phyloP scores from a whole-genome alignment of 306 rosid species.

The Styphnolobium japonicum region DNA sequence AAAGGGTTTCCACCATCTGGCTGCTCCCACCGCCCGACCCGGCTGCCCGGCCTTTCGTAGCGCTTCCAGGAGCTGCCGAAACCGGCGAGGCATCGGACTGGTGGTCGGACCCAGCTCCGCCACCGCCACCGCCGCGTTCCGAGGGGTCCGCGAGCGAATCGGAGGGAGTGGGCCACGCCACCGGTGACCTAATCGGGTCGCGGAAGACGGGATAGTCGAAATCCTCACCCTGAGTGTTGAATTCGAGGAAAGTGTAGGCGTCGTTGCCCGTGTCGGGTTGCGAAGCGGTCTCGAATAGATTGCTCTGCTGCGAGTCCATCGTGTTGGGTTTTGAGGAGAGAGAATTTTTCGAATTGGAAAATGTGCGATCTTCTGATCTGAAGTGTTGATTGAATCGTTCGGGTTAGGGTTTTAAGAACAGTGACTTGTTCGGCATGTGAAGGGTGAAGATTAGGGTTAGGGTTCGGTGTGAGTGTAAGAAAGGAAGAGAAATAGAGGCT shows the following conservation, averaged over 20 bases:
- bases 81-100: constrained; percentile 94
- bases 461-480: no score
- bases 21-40: constrained; percentile 62
- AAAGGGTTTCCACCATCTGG: constrained; percentile 77
- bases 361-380: constrained; percentile 8
- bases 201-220: constrained; percentile 94
- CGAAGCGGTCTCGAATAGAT: constrained; percentile 88
- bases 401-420: constrained; percentile 52
- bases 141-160: constrained; percentile 76
- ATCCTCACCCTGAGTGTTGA: constrained; percentile 97
- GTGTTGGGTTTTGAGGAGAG: neutral
- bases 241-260: constrained; percentile 97
- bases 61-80: constrained; percentile 72
- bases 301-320: constrained; percentile 90
- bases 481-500: constrained; percentile 4
- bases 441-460: constrained; percentile 50
- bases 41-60: no score
- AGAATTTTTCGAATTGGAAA: neutral
- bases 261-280: constrained; percentile 96
- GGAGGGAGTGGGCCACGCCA: constrained; percentile 94
- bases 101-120: constrained; percentile 63
- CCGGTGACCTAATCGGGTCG: constrained; percentile 89
- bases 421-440: neutral
- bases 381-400: neutral
- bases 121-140: constrained; percentile 73